phyloP scores from a whole-genome alignment of 1,284 basidiomycete species.

The Trametes hirsuta region DNA sequence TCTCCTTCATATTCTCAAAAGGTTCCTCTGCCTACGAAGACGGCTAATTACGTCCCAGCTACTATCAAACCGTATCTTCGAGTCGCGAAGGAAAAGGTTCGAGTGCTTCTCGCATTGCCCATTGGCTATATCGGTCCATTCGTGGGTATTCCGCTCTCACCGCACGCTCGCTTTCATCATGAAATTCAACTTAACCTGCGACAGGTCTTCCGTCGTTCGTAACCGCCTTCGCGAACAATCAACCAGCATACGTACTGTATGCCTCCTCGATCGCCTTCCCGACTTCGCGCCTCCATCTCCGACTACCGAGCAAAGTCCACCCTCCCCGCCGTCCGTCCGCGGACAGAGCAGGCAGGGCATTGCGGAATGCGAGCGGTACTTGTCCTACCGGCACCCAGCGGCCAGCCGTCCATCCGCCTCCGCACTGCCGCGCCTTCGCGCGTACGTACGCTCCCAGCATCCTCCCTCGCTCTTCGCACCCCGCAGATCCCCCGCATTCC shows the following conservation, averaged over 20 bases:
- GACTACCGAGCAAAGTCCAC: constrained; percentile 21
- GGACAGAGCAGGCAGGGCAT: background rate
- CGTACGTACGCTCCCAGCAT: constrained; percentile 1
- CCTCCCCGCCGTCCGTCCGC: background rate
- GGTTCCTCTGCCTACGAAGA: constrained; percentile 1
- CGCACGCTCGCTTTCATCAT: constrained; percentile 14
- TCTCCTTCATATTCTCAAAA: background rate
- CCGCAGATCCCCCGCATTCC: constrained; percentile 24
- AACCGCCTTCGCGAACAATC: constrained; percentile 14
- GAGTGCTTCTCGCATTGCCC: constrained; percentile 10
- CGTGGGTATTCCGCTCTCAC: constrained; percentile 19
- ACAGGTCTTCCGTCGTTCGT: constrained; percentile 12
- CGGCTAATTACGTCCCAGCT: constrained; percentile 20
- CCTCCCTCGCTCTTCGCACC: constrained; percentile 6
- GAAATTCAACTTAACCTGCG: constrained; percentile 20
- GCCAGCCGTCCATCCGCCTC: background rate
- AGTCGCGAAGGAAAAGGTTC: constrained; percentile 15
- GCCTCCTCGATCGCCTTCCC: constrained; percentile 10
- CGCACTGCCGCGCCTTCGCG: background rate
- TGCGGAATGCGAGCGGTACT: background rate
- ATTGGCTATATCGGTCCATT: constrained; percentile 10
- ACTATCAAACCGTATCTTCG: constrained; percentile 17
- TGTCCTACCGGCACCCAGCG: background rate
- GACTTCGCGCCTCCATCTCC: constrained; percentile 16
- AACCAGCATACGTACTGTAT: constrained; percentile 10